Base-by-base conservation (phyloP, 352 stramenopile species). In the Phytophthora syringae region DNA sequence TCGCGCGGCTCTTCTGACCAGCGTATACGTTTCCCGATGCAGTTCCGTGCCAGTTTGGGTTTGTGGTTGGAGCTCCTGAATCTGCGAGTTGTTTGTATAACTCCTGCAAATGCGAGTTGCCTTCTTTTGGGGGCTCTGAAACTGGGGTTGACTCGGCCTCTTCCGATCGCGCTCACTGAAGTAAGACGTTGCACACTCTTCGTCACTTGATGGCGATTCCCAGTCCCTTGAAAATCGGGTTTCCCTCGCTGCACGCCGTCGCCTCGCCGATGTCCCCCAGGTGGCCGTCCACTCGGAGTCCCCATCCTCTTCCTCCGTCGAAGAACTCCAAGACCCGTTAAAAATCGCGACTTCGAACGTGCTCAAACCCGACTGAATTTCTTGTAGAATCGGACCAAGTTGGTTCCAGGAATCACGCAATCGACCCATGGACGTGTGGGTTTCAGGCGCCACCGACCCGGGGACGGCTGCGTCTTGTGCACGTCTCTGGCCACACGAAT, bases 231-330 rank as follows among this genome's bases (percentile, higher is more conserved):
- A 36, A 11, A 36, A 10, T 36, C 30, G 30, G 13, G 10, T 36
- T 1, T 12, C 30, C 30, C 30, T 36, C 30, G 24, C 2, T 36
- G n/a, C n/a, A n/a, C n/a, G n/a, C n/a, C 7, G 30, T 11, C 7
- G 30, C 30, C 30, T 36, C 30, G 3, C 30, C 13, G 30, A 36
- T 36, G n/a, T n/a, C n/a, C 30, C 30, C 30, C 30, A 36, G 30
- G 30, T 36, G 9, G 13, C 30, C 43, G 24, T 24, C 28, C 36
- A 20, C 7, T 37, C 30, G 10, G 30, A 36, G 5, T 60, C 39
- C 9, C 52, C 58, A 10, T 59, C 58, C 9, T 66, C 49, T 39
- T 60, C 48, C 22, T 65, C 57, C 10, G 47, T 53, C 47, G 45
- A 65, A 47, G 47, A 52, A 21, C 25, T 18, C 7, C 39, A 25